Evolutionary conservation across 805 yeast species (phyloP), one percentile per base, ranked within the genome.

Genomic region (Ascoidea asiatica): DNA sequence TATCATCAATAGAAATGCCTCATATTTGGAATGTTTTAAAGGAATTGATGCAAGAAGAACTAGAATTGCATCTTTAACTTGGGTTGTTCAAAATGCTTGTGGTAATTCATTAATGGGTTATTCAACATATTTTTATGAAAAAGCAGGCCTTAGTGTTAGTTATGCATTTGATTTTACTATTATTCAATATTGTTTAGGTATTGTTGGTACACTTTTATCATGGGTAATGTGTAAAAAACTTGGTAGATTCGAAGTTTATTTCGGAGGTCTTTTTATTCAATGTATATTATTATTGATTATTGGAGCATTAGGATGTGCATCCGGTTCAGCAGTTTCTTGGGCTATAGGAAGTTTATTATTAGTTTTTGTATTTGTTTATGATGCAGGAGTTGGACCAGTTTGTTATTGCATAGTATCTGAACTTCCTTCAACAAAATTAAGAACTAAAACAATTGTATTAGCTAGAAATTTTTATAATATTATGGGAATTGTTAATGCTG

Each of bases 31-130:
- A n/a, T n/a, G 78, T 50, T 71, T 76, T 63, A 66, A 59, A 52
- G 73, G 73, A 5, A 46, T 52, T 5, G 66, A 72, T 54, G 51
- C 61, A 13, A 60, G 80, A 54, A 63, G 81, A 59, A 76, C 82
- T 1, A 68, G 72, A 55, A 58, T 74, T 37, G 66, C 75, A 5
- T 55, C 67, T 29, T 39, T 64, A 29, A 61, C 64, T 4, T 73
- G 73, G 72, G 48, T 69, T 39, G 59, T 64, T 40, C 79, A 73
- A 55, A 62, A 62, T 44, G 21, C 60, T 15, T 64, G 72, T 48
- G 72, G 77, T 48, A 58, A 69, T 4, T 56, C 72, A 4, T 60
- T 70, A 49, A 65, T 68, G 66, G 70, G 70, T 17, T 68, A 64
- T 52, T 62, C 77, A 21, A 69, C 79, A 20, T 70, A 73, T 52